phyloP scores from a whole-genome alignment of 2,329 filamentous ascomycete species.

The Venturia aucupariae region DNA sequence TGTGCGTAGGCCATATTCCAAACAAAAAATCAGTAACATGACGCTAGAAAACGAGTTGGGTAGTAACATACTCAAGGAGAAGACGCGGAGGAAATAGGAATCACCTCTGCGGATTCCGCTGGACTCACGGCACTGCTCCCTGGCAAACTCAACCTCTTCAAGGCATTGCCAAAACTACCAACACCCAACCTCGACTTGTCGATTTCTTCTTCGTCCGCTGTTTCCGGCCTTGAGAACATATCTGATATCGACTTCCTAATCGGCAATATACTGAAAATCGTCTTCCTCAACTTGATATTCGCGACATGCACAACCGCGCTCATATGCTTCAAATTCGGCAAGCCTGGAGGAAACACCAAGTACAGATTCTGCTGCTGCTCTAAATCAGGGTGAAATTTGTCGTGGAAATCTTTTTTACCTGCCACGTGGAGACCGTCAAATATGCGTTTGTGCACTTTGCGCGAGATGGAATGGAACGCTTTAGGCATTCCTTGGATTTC shows the following conservation, averaged over 20 bases:
- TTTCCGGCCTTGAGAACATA: background rate
- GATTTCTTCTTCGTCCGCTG: background rate
- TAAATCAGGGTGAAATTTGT: slow-evolving; percentile 5
- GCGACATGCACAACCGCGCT: slow-evolving; percentile 6
- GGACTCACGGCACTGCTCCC: background rate
- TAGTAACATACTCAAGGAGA: background rate
- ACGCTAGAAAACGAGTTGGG: background rate
- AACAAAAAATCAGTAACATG: background rate
- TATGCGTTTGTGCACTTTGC: slow-evolving; percentile 24
- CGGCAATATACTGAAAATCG: background rate
- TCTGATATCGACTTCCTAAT: background rate
- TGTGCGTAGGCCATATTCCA: background rate
- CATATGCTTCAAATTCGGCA: slow-evolving; percentile 5
- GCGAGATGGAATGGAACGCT: slow-evolving; percentile 23
- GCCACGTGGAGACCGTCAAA: slow-evolving; percentile 19
- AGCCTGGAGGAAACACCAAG: slow-evolving; percentile 3
- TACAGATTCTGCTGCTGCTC: slow-evolving; percentile 7
- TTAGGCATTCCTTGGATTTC: slow-evolving; percentile 27
- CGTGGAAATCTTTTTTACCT: background rate
- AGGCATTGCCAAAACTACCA: background rate
- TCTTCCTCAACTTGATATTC: slow-evolving; percentile 7
- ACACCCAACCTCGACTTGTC: background rate
- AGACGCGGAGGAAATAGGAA: background rate
- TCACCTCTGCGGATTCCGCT: background rate
- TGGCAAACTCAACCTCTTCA: background rate